Base-by-base conservation (phyloP, 2,329 filamentous ascomycete genomes). In the Curvularia spicifera region DNA sequence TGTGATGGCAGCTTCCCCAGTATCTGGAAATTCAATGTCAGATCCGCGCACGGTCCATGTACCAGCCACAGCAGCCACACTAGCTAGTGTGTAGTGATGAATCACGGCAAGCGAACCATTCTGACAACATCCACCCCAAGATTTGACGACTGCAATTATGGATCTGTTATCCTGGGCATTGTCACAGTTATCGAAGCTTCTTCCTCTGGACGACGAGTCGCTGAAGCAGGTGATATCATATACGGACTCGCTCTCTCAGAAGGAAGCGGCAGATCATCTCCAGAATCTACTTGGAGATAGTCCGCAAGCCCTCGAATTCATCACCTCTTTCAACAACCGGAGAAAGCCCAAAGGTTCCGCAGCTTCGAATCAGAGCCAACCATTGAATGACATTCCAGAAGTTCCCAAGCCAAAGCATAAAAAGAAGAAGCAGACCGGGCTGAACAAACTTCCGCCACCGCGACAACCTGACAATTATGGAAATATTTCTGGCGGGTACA, bases 281-380 rank as follows among this genome's bases (percentile, higher is more conserved):
- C 90, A 88, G 75, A 92, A 95, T 71, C 82, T 99, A 52, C 85
- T 99, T 0, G 95, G 94, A 49, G 92, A 96, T 75, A 93, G 91
- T 6, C 86, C 93, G 1, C 87, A 90, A 67, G 84, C 86, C 1
- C 76, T 91, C 51, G 88, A 91, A 66, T 91, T 91, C 71, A 90
- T 91, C 59, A 82, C 87, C 22, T 85, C 84, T 10, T 91, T 90
- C 78, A 98, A 97, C 73, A 85, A 88, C 3, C 86, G 85, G 54
- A 80, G 85, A 59, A 76, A 74, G 51, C 72, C 76, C 29, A 76
- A 71, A 29, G 67, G 71, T 31, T 57, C 72, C 43, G 52, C 61
- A 47, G 61, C 46, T 20, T 40, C 69, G 39, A 49, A 33, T 43
- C 64, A 68, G 48, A 33, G 42, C 7, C 59, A 64, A 50, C 46